Evolutionary conservation across 768 basidiomycete genomes (phyloP), one percentile per base, ranked within the genome.

Genomic region (Leccinum sublutescens): DNA sequence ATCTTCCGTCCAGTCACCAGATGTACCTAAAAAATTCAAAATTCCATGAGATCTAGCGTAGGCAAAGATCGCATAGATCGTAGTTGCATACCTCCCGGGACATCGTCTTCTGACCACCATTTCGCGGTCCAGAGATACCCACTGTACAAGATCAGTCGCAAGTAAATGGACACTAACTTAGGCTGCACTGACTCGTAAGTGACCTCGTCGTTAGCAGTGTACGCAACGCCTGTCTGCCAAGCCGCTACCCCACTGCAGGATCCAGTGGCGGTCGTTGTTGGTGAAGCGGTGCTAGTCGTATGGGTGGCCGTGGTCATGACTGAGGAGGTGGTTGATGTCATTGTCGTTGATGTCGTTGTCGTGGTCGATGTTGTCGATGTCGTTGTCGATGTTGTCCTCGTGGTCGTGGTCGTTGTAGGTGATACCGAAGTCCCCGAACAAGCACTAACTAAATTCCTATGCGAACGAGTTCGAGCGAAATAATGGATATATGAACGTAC

Each of bases 101-200:
- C 76, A 65, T 85, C 80, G 47, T 76, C 78, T 67, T 87, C 72
- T 17, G 84, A 81, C 85, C 87, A 86, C 81, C 82, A 87, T 56
- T 82, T 78, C 3, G 85, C 84, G 12, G 78, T 80, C 78, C 77
- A 81, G 47, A 77, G 68, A 59, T 78, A 19, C 8, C 57, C 63
- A 50, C 66, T 65, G 36, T 33, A 52, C 9, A 17, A 21, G n/a
- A 25, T 63, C 48, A 27, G 38, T 48, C 51, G 25, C 57, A 47
- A 55, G 59, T 36, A 57, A 50, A 19, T 23, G 21, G 31, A 50
- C 40, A 36, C 36, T n/a, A 40, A 10, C 6, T n/a, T 21, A 23
- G 31, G 25, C 25, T 45, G 43, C 52, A 71, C 78, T 67, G 66
- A 85, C 84, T 73, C 76, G 66, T 79, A 87, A 15, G 78, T 76